Base-by-base conservation (phyloP, 2,329 filamentous ascomycete genomes). In the Periconia digitata region DNA sequence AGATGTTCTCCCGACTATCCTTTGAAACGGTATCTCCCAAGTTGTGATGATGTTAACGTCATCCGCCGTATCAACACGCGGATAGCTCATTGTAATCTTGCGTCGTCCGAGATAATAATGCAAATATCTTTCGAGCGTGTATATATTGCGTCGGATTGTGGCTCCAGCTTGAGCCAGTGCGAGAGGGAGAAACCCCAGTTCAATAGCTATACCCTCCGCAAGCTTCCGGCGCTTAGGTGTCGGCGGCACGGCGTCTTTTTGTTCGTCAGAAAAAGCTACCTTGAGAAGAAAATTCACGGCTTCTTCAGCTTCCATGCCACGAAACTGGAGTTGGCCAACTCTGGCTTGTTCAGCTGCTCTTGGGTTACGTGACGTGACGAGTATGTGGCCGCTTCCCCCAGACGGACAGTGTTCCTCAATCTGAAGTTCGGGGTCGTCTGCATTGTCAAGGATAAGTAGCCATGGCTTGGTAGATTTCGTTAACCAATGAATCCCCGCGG, bases 381-480 rank as follows among this genome's bases (percentile, higher is more conserved):
- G 53, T 35, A 69, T 56, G 43, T 53, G 45, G 15, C 62, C 65
- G 22, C 47, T 43, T 16, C 60, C 53, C 8, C 60, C 61, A 32
- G 44, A 35, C 23, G 65, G 65, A 38, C 64, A 64, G 42, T 58
- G 56, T 6, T 53, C 38, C 21, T 51, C 42, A 12, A 63, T 40
- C n/a, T 40, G 23, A 6, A 57, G 34, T 16, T 56, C 47, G 12
- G 51, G 46, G 40, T 67, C 60, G 42, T 69, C 65, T 8, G 60
- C 65, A 44, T 66, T 65, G 35, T 66, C 63, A 17, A 67, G 56
- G 38, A 67, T 60, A 2, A 67, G 47, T 18, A 67, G 49, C 62
- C 62, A 67, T 17, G 44, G 56, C 21, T 48, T 15, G 46, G 40
- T 58, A 37, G 52, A 54, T 40, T 45, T 43, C 6, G 53, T 53